Conservation (phyloP, 257 asterid genomes). For the Ligustrum vulgare region DNA sequence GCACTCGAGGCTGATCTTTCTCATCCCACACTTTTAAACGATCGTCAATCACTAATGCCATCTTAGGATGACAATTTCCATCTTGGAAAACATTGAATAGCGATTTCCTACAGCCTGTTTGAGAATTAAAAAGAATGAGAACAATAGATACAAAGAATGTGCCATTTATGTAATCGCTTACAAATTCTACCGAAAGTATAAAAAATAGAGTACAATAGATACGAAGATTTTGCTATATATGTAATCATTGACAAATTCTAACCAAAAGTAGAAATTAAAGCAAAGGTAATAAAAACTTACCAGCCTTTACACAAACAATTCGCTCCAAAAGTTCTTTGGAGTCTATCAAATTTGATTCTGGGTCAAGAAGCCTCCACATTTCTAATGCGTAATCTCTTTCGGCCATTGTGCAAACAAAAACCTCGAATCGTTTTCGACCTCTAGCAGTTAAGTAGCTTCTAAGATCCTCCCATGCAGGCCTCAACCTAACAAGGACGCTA, state of each 20-base stretch:
- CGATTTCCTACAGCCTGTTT: conserved; percentile 74
- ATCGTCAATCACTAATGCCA: conserved; percentile 96
- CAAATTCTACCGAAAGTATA: not conserved
- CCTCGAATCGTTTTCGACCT: conserved; percentile 97
- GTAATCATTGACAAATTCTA: conserved; percentile 14
- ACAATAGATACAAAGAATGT: not conserved
- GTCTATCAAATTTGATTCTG: conserved; percentile 82
- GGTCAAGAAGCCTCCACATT: conserved; percentile 99
- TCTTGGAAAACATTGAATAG: conserved; percentile 83
- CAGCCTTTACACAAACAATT: conserved; percentile 90
- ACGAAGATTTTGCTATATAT: not conserved
- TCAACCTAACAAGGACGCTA: conserved; percentile 94
- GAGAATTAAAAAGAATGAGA: not conserved
- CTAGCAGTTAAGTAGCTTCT: conserved; percentile 89
- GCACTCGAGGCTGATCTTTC: conserved; percentile 94
- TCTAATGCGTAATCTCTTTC: conserved; percentile 97
- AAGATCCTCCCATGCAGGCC: conserved; percentile 99
- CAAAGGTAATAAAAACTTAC: conserved; percentile 40
- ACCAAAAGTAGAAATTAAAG: conserved; percentile 1
- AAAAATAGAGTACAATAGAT: not conserved
- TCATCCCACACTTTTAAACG: conserved; percentile 99
- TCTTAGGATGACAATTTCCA: conserved; percentile 92
- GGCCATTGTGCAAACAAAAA: conserved; percentile 99
- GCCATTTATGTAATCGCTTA: conserved; percentile 10
- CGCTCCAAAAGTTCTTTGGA: conserved; percentile 75